Evolutionary conservation across 208 protist species (phyloP).

Genomic region (Leishmania mexicana): DNA sequence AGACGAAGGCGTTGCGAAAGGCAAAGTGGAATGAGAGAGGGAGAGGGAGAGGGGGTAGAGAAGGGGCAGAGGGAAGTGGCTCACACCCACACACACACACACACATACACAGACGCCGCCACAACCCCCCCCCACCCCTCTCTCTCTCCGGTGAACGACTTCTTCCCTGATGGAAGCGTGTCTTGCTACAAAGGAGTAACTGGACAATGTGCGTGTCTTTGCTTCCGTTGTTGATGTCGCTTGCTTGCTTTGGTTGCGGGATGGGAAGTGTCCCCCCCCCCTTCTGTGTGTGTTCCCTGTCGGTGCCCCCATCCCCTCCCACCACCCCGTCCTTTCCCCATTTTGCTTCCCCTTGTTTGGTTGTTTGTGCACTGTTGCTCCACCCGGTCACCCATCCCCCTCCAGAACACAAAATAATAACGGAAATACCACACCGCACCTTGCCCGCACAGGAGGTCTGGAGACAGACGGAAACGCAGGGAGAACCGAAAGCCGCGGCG

Average conservation of each 20-base stretch:
- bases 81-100: background rate
- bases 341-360: slow-evolving; percentile 6
- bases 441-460: background rate
- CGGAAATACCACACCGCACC: background rate
- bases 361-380: background rate
- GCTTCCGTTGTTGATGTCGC: slow-evolving; percentile 6
- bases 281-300: background rate
- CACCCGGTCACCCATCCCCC: background rate
- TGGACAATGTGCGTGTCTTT: slow-evolving; percentile 5
- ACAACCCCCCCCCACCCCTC: background rate
- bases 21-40: background rate
- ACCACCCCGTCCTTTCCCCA: background rate
- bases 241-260: background rate
- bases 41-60: background rate
- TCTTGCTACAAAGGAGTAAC: background rate
- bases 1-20: background rate
- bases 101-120: background rate
- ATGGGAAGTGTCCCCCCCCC: background rate
- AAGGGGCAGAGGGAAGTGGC: background rate
- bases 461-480: background rate
- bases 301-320: background rate
- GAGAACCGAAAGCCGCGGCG: background rate
- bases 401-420: background rate
- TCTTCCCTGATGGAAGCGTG: background rate
- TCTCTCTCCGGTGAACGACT: background rate